Percentiles rank a stretch among this genome's conserved stretches.
Evolutionary conservation across 2,329 filamentous ascomycete genomes (phyloP).

Genomic region (Fusarium mundagurra): DNA sequence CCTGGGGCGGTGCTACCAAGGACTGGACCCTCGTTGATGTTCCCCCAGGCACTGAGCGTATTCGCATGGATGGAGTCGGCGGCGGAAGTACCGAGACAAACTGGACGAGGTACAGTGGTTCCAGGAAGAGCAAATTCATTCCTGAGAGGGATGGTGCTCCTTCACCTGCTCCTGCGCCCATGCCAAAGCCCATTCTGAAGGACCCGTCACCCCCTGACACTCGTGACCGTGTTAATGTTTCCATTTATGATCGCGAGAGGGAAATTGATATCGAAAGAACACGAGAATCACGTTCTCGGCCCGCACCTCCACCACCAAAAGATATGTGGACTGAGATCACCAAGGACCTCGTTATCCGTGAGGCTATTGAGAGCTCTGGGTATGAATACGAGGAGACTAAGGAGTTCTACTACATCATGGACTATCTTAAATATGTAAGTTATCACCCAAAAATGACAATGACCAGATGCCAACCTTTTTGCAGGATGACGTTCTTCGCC

Average conservation of each 20-base stretch:
- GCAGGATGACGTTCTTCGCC: conserved; percentile 85
- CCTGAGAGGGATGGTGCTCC: conserved; percentile 69
- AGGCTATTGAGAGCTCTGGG: conserved; percentile 84
- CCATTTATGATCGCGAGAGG: conserved; percentile 57
- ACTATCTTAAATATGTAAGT: conserved; percentile 88
- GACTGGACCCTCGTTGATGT: conserved; percentile 87
- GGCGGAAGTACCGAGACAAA: conserved; percentile 80
- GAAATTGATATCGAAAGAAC: conserved; percentile 66
- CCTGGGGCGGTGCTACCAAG: conserved; percentile 76
- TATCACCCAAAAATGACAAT: not conserved
- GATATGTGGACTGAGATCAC: conserved; percentile 98
- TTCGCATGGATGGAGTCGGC: conserved; percentile 83
- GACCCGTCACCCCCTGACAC: conserved; percentile 43
- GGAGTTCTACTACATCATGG: conserved; percentile 90
- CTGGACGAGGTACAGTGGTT: conserved; percentile 83
- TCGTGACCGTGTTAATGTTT: conserved; percentile 56
- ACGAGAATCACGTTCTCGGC: conserved; percentile 58
- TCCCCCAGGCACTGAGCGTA: conserved; percentile 81
- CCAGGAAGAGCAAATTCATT: conserved; percentile 77
- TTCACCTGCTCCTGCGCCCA: conserved; percentile 29
- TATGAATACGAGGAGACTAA: conserved; percentile 94
- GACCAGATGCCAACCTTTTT: not conserved
- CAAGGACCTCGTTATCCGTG: conserved; percentile 86
- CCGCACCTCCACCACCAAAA: conserved; percentile 55
- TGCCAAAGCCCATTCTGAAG: conserved; percentile 36